These are phyloP conservation scores for Iberis pinnata DNA, from an alignment of 345 rosid species.

Conservation along the genomic window DNA sequence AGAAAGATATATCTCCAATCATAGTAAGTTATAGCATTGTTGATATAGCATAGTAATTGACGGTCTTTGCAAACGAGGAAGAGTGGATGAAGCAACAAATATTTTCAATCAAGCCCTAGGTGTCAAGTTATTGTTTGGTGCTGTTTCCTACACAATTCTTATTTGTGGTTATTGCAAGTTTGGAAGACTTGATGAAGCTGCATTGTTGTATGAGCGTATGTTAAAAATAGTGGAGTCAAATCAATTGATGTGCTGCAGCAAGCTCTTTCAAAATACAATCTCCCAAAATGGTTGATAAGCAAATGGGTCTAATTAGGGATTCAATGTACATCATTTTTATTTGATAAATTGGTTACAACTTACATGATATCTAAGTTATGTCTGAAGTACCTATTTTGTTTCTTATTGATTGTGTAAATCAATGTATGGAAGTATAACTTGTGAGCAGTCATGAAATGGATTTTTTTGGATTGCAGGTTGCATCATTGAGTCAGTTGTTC, in stretches of 20 bases:
- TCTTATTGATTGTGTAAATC: background rate
- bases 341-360: conserved; percentile 5
- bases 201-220: conserved; percentile 35
- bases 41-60: conserved; percentile 45
- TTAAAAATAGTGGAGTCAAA: conserved; percentile 31
- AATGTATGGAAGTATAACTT: background rate
- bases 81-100: conserved; percentile 35
- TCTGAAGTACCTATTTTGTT: background rate
- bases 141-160: conserved; percentile 39
- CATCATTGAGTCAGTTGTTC: too few species aligned
- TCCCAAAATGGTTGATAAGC: conserved; percentile 18
- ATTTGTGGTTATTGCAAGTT: conserved; percentile 47
- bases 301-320: conserved; percentile 3
- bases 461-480: too few species aligned
- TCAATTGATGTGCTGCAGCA: conserved; percentile 36
- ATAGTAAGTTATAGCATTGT: conserved; percentile 46
- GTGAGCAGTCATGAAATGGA: too few species aligned
- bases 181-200: conserved; percentile 41
- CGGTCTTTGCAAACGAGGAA: conserved; percentile 43
- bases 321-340: background rate
- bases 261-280: conserved; percentile 32
- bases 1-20: conserved; percentile 37
- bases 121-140: conserved; percentile 38
- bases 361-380: background rate
- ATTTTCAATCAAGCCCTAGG: conserved; percentile 36